Conservation (phyloP, 2,329 filamentous ascomycete species). For the Colletotrichum coccodes region DNA sequence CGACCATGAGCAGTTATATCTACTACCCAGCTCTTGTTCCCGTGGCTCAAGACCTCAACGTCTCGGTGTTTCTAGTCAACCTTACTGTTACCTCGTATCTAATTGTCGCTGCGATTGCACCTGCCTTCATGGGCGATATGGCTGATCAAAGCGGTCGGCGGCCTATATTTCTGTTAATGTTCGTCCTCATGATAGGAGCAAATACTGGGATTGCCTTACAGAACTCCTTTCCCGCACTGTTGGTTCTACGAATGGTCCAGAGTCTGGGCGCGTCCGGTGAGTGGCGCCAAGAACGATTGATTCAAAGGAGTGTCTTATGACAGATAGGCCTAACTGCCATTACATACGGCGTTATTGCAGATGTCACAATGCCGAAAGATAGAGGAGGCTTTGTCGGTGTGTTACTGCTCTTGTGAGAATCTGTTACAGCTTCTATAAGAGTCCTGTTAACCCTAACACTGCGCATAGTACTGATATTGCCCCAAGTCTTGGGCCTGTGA, state of each 20-base stretch:
- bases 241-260: conserved; percentile 61
- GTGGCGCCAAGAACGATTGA: conserved; percentile 63
- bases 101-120: conserved; percentile 62
- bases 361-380: conserved; percentile 65
- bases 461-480: conserved; percentile 21
- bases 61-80: conserved; percentile 50
- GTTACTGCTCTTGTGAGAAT: conserved; percentile 43
- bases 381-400: conserved; percentile 64
- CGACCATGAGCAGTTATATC: conserved; percentile 53
- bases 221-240: conserved; percentile 53
- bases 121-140: conserved; percentile 60
- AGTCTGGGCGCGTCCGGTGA: no score
- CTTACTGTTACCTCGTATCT: conserved; percentile 57
- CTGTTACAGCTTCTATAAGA: not conserved
- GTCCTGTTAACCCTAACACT: not conserved
- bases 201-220: conserved; percentile 58
- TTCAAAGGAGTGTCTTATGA: conserved; percentile 60
- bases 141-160: conserved; percentile 57
- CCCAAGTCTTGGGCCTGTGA: conserved; percentile 55
- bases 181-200: conserved; percentile 55
- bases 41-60: conserved; percentile 52
- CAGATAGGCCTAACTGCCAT: conserved; percentile 53
- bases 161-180: conserved; percentile 57
- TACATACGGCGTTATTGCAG: conserved; percentile 62
- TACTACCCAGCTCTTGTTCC: conserved; percentile 59